Evolutionary conservation across 768 basidiomycete genomes (phyloP), one percentile per base, ranked within the genome.

Genomic region (Collybia nuda): DNA sequence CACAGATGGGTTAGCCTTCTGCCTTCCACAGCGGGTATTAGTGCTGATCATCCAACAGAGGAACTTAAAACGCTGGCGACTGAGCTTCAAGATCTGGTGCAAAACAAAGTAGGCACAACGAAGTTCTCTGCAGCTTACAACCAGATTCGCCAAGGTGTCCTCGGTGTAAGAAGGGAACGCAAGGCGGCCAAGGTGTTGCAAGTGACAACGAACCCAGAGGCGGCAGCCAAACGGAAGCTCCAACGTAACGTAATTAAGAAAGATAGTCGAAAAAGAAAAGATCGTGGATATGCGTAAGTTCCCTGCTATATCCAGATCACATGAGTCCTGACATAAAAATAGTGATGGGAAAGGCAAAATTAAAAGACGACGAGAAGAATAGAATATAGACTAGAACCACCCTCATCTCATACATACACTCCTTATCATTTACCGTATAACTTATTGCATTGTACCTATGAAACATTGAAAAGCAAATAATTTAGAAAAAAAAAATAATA

Each of bases 71-170:
- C 81, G 1, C 76, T 91, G 0, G 86, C 90, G 1, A 71, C 78
- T 9, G 95, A 99, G 67, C 71, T 98, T 19, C 88, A 91, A 54
- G 93, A 94, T 49, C 80, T 98, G 5, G 70, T 99, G 3, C 95
- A 94, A 64, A 66, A 69, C 40, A 93, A 92, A 77, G 86, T 98
- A 39, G 94, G 95, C 28, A 81, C 84, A n/a, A 88, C 88, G 6
- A 82, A 80, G 57, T 98, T 97, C 67, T 82, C 93, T 1, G 66
- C 67, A 9, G 78, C 79, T 0, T 97, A 97, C 72, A 93, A 85
- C 56, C 79, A 79, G 52, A 87, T 98, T 48, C 78, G 93, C 35
- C 87, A 93, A 62, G 74, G 80, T 24, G 80, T 82, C 1, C 67
- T 86, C 19, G 78, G 75, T 21, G 77, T 90, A 12, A 79, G 86